Evolutionary conservation across 2,329 filamentous ascomycete species (phyloP).

Genomic region (Allantophomopsis cytisporea): DNA sequence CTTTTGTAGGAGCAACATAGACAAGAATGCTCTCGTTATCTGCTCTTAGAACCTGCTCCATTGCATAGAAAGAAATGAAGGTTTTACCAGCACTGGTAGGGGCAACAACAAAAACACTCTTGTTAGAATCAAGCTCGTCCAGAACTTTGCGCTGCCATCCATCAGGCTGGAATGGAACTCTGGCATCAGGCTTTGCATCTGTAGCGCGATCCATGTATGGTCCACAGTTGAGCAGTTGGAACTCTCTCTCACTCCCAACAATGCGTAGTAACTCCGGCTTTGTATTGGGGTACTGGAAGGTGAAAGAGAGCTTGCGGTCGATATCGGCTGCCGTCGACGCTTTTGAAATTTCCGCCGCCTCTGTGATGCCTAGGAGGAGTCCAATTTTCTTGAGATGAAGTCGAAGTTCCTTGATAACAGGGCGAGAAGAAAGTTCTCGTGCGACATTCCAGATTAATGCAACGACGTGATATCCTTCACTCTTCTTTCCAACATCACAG

Average conservation of each 20-base stretch:
- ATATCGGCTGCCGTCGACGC: constrained; percentile 12
- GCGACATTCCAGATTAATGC: constrained; percentile 31
- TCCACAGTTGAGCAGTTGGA: constrained; percentile 56
- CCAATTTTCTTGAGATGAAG: constrained; percentile 18
- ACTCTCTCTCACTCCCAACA: constrained; percentile 33
- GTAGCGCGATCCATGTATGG: constrained; percentile 67
- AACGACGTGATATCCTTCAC: constrained; percentile 23
- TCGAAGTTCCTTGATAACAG: constrained; percentile 26
- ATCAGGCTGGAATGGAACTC: constrained; percentile 61
- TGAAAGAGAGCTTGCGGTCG: constrained; percentile 27
- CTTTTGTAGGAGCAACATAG: constrained; percentile 72
- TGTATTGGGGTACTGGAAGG: constrained; percentile 22
- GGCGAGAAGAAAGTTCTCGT: constrained; percentile 21
- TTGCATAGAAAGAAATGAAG: constrained; percentile 75
- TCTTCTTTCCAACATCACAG: constrained; percentile 18
- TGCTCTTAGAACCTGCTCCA: constrained; percentile 58
- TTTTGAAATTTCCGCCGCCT: constrained; percentile 12
- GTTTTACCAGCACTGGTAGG: constrained; percentile 73
- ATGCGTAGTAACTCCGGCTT: constrained; percentile 14
- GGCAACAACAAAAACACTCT: constrained; percentile 62
- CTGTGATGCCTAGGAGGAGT: constrained; percentile 18
- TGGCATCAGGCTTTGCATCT: constrained; percentile 50
- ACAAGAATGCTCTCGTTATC: constrained; percentile 60
- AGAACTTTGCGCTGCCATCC: constrained; percentile 64
- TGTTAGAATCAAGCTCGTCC: constrained; percentile 56